These are phyloP conservation scores for Yarrowia deformans DNA, from an alignment of 805 yeast species.

Conservation along the genomic window DNA sequence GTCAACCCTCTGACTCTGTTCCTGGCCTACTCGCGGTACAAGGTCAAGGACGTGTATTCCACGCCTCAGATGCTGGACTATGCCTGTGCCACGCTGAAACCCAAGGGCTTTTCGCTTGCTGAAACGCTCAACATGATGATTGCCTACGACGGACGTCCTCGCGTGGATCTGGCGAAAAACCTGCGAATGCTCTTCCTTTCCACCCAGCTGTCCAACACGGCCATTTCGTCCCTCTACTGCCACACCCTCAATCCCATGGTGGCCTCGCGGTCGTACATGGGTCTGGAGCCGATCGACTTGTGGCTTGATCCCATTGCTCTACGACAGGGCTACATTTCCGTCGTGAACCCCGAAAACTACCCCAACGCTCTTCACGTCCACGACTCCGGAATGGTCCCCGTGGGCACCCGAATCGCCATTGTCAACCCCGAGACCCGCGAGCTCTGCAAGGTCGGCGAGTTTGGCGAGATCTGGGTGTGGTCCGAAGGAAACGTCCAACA, in stretches of 20 bases:
- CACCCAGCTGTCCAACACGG: constrained; percentile 68
- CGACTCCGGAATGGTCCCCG: constrained; percentile 96
- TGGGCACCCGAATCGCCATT: constrained; percentile 89
- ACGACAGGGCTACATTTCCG: constrained; percentile 84
- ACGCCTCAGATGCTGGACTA: constrained; percentile 83
- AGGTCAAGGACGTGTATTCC: constrained; percentile 83
- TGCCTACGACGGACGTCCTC: constrained; percentile 77
- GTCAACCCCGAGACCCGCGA: constrained; percentile 90
- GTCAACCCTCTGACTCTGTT: constrained; percentile 76
- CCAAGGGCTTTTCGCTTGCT: constrained; percentile 67
- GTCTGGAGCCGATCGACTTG: constrained; percentile 85
- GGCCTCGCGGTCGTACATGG: constrained; percentile 83
- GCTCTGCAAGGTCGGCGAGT: constrained; percentile 86
- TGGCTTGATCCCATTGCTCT: constrained; percentile 87
- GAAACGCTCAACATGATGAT: constrained; percentile 83
- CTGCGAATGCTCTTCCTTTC: constrained; percentile 68
- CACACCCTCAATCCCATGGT: constrained; percentile 84
- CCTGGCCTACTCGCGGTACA: constrained; percentile 72
- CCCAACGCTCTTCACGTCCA: constrained; percentile 79
- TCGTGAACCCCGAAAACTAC: constrained; percentile 74
- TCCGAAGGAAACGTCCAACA: constrained; percentile 81
- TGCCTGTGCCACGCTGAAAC: constrained; percentile 66
- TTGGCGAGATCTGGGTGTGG: constrained; percentile 96
- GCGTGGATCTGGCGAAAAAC: constrained; percentile 60
- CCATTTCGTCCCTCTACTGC: constrained; percentile 78